Base-by-base conservation (phyloP, 208 protist genomes). In the Strigomonas culicis region DNA sequence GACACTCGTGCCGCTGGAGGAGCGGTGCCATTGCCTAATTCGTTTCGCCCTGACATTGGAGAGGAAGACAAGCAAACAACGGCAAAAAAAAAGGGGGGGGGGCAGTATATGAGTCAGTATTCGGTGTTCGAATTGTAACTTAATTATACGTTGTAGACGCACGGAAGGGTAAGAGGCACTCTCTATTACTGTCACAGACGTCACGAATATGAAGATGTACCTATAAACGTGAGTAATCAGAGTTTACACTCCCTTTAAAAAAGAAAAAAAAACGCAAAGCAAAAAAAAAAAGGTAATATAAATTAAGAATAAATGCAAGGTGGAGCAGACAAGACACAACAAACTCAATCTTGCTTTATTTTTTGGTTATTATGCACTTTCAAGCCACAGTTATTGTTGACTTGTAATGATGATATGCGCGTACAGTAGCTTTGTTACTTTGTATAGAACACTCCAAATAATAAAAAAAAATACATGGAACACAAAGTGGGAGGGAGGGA, bases 181-280 rank as follows among this genome's bases (percentile, higher is more conserved):
- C 34, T 13, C 34, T 39, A 13, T 39, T 39, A 13, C 10, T 4
- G 7, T 13, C 34, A 10, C 34, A 10, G 34, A 39, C 34, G 34
- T 10, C 34, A 39, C 34, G 4, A 39, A 39, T 39, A 39, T 10
- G 10, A 39, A 39, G 34, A 39, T 39, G 34, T 39, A 39, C 34
- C 34, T 39, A 39, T 39, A 39, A 13, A 13, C 4, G 10, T 39
- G 34, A 39, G 10, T 39, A 10, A 39, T 13, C 7, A 13, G 34
- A 39, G 34, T 39, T 39, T 39, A 22, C 7, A 52, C 13, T 19
- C 47, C 22, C 13, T 30, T 52, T 47, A 41, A 31, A 6, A 22
- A 66, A 72, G 24, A 62, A 19, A 19, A 25, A 72, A 24, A 28
- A 53, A n/a, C 8, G 22, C 13, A 66, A 58, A 44, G 31, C 17